Evolutionary conservation across 2,329 filamentous ascomycete species (phyloP).

Genomic region (Cladorrhinum sp.): DNA sequence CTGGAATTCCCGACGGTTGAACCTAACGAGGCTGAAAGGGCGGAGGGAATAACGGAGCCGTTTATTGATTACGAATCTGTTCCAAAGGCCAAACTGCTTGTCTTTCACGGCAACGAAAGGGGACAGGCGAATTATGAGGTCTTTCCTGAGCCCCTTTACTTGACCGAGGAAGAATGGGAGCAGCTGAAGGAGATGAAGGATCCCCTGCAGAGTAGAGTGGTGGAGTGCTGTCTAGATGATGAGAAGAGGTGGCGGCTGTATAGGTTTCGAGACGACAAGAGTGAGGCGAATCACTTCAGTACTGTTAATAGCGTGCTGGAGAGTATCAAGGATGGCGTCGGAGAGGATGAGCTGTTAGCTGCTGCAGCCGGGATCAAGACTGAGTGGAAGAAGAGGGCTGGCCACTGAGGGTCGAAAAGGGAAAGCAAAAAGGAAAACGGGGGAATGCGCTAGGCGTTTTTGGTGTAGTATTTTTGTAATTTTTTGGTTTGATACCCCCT

Average conservation of each 20-base stretch:
- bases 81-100: slow-evolving; percentile 69
- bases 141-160: slow-evolving; percentile 61
- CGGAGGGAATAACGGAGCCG: slow-evolving; percentile 60
- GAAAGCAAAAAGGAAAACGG: too few relatives aligned
- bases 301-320: slow-evolving; percentile 84
- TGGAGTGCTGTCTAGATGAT: slow-evolving; percentile 83
- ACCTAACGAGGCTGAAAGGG: slow-evolving; percentile 64
- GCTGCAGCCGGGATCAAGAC: slow-evolving; percentile 69
- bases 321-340: slow-evolving; percentile 83
- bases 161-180: slow-evolving; percentile 81
- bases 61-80: slow-evolving; percentile 77
- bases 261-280: slow-evolving; percentile 89
- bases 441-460: too few relatives aligned
- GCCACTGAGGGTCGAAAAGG: too few relatives aligned
- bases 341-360: slow-evolving; percentile 73
- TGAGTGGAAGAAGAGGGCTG: slow-evolving; percentile 69
- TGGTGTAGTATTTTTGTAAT: too few relatives aligned
- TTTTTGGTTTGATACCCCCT: too few relatives aligned
- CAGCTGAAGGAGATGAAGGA: slow-evolving; percentile 68
- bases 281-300: slow-evolving; percentile 81
- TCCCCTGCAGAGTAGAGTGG: slow-evolving; percentile 79
- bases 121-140: slow-evolving; percentile 55
- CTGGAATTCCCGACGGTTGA: slow-evolving; percentile 73
- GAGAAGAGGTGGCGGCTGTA: slow-evolving; percentile 78
- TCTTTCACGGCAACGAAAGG: slow-evolving; percentile 60